These are phyloP conservation scores for Prunus campanulata DNA, from an alignment of 306 rosid genomes.

Conservation along the genomic window DNA sequence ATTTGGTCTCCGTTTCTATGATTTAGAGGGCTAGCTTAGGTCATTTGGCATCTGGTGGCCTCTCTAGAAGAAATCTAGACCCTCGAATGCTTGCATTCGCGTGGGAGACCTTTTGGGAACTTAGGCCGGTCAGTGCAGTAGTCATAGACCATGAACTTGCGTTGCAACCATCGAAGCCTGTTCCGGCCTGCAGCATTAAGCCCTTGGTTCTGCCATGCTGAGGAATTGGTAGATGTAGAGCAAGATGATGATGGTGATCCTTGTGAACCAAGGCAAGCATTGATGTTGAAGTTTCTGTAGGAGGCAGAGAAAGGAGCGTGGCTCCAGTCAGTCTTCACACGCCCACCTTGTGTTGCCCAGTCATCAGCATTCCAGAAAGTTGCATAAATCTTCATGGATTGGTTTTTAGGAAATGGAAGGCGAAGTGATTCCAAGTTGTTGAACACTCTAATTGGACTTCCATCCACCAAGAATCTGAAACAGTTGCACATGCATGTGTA, in stretches of 20 bases:
- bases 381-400: constrained; percentile 45
- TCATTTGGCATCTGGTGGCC: not conserved
- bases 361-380: constrained; percentile 50
- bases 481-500: not conserved
- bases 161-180: constrained; percentile 43
- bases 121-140: constrained; percentile 43
- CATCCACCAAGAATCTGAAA: constrained; percentile 38
- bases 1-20: too few relatives aligned
- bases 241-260: constrained; percentile 2
- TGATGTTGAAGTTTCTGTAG: constrained; percentile 12
- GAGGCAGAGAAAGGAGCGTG: not conserved
- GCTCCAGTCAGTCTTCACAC: constrained; percentile 11
- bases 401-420: constrained; percentile 30
- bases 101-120: constrained; percentile 39
- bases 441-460: constrained; percentile 35
- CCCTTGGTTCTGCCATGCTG: constrained; percentile 23
- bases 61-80: constrained; percentile 8
- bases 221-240: not conserved
- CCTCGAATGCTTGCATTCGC: constrained; percentile 31
- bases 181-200: constrained; percentile 38
- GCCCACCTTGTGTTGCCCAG: constrained; percentile 53
- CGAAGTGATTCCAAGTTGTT: constrained; percentile 34
- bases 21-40: not conserved
- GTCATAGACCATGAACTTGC: constrained; percentile 46
- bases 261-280: constrained; percentile 27